phyloP scores from a whole-genome alignment of 805 yeast species.

The Dipodascus albidus region DNA sequence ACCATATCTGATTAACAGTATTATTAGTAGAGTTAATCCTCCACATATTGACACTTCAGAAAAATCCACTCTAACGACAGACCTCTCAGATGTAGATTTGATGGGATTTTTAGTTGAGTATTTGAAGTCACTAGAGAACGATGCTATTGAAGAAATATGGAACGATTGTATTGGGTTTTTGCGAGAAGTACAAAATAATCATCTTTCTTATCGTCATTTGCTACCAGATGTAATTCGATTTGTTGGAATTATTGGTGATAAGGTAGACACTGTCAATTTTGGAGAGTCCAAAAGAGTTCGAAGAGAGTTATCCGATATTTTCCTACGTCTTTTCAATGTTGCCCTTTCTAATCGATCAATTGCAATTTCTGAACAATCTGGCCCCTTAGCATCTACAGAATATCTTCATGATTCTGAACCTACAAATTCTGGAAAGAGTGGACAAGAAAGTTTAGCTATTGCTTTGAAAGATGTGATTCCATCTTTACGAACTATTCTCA shows the following conservation, averaged over 20 bases:
- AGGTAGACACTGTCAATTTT: conserved; percentile 48
- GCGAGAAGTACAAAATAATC: conserved; percentile 42
- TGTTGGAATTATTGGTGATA: conserved; percentile 39
- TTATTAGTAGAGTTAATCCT: conserved; percentile 36
- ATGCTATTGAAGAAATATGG: conserved; percentile 75
- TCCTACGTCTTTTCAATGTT: conserved; percentile 25
- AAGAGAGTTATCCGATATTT: conserved; percentile 45
- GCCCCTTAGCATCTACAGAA: background rate
- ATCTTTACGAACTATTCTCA: conserved; percentile 31
- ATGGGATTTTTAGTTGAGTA: conserved; percentile 49
- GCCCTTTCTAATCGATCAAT: conserved; percentile 9
- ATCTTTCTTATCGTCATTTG: conserved; percentile 35
- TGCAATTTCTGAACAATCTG: background rate
- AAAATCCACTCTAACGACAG: conserved; percentile 37
- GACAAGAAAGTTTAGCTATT: conserved; percentile 33
- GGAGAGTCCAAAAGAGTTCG: conserved; percentile 53
- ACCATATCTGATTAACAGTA: conserved; percentile 51
- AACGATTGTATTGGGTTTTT: conserved; percentile 43
- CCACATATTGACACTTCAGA: conserved; percentile 15
- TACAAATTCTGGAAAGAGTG: background rate
- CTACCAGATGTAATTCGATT: conserved; percentile 45
- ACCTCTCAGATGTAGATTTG: conserved; percentile 34
- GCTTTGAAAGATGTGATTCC: conserved; percentile 33
- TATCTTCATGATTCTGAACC: background rate
- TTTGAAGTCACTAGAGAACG: conserved; percentile 54